Evolutionary conservation across 495 filamentous ascomycete species (phyloP), one percentile per base, ranked within the genome.

Genomic region (Penicillium taxi): DNA sequence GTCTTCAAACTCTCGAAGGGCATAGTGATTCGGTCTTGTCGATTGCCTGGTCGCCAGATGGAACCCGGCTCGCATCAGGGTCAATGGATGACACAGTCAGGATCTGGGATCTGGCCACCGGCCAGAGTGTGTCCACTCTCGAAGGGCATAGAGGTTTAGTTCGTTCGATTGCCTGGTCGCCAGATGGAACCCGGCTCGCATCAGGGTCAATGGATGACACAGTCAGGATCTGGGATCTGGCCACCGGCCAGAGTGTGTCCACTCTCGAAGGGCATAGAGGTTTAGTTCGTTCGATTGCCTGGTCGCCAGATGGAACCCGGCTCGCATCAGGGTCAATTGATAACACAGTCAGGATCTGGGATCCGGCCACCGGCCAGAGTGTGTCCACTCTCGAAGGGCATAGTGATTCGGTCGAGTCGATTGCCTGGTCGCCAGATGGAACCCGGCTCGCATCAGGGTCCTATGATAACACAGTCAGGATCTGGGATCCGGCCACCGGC

Each of bases 171-270:
- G 17, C 31, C 9, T 71, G 63, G 48, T 66, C 64, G 9, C 55
- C 40, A 6, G 50, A 70, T 45, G 41, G 48, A 20, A 47, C 42
- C 33, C 41, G 44, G 14, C 22, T 69, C 0, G 55, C 47, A 9
- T 67, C 60, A 25, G 51, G 17, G 15, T 64, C 53, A 5, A 0
- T 25, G 26, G 48, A 67, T 25, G 44, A 44, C 0, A 64, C 58
- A n/a, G 35, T 55, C 18, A 44, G 40, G 35, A 42, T 59, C 37
- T 61, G 52, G 56, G 45, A 58, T 50, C 18, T 36, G 11, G 20
- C 14, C 22, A 51, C 26, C 2, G 46, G 52, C 16, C 25, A 41
- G 9, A 41, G 42, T 26, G 26, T 52, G 12, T 26, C 44, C 27
- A 48, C 39, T 6, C 37, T 55, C 11, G 35, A 44, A 32, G 52